Percentiles rank a stretch among this genome's conserved stretches.
phyloP scores from a whole-genome alignment of 495 filamentous ascomycete species.

The Ramalina intermedia region DNA sequence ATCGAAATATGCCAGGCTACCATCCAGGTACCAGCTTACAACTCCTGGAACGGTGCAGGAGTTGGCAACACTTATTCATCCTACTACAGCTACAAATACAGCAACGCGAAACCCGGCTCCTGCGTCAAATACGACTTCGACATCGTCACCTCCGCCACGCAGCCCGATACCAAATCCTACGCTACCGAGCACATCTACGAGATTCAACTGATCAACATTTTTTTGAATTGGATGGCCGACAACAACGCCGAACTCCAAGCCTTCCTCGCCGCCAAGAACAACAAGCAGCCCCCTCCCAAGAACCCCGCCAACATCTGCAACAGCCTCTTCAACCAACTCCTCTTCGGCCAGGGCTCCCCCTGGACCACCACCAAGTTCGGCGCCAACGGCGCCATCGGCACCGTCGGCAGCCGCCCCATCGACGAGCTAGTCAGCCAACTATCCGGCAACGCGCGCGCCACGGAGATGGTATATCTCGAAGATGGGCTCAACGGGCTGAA shows the following conservation, averaged over 20 bases:
- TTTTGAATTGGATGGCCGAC: not conserved
- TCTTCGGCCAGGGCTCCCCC: not conserved
- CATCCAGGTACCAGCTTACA: not conserved
- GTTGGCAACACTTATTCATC: not conserved
- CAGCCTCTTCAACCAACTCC: not conserved
- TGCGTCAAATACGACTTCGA: not conserved
- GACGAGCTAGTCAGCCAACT: too few species aligned
- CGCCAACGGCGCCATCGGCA: not conserved
- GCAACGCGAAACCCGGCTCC: not conserved
- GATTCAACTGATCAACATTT: slow-evolving; percentile 1
- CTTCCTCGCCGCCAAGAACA: not conserved
- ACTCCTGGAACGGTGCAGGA: not conserved
- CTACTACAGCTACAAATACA: slow-evolving; percentile 1
- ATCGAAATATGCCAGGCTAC: too few species aligned
- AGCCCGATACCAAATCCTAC: not conserved
- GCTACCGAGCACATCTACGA: slow-evolving; percentile 3
- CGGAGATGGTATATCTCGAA: not conserved
- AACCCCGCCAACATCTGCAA: not conserved
- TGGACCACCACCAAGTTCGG: not conserved
- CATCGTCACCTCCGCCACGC: not conserved
- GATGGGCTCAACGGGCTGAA: not conserved
- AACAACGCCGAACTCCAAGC: not conserved
- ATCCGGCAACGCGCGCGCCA: not conserved
- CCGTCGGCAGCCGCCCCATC: not conserved
- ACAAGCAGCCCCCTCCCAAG: too few species aligned